These are phyloP conservation scores for Tagetes erecta DNA, from an alignment of 129 eudicot species.

Conservation along the genomic window DNA sequence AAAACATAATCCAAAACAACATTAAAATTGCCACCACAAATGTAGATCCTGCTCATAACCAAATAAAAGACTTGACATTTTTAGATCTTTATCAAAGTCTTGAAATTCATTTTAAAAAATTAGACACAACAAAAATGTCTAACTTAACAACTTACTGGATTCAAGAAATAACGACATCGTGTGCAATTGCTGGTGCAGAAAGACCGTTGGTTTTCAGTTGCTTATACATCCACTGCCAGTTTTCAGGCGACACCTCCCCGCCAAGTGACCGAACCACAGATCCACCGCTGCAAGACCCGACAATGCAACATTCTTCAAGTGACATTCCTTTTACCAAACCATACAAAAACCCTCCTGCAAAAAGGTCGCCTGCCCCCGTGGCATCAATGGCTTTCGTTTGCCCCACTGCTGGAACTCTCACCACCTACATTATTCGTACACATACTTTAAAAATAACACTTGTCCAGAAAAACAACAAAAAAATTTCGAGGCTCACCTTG, in stretches of 20 bases:
- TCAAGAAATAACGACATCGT: constrained; percentile 19
- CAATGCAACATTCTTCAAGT: constrained; percentile 82
- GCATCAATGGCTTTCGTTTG: constrained; percentile 74
- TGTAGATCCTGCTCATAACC: not conserved
- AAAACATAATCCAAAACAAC: not conserved
- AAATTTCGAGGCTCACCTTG: constrained; percentile 49
- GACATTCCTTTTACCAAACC: constrained; percentile 81
- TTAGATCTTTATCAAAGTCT: constrained; percentile 17
- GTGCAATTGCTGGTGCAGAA: constrained; percentile 42
- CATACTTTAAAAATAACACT: not conserved
- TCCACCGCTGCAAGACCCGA: constrained; percentile 94
- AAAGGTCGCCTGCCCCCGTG: constrained; percentile 99
- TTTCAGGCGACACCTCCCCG: constrained; percentile 85
- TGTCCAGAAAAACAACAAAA: not conserved
- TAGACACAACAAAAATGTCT: constrained; percentile 20
- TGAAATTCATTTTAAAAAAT: constrained; percentile 22
- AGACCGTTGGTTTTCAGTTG: constrained; percentile 73
- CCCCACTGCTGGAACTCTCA: constrained; percentile 73
- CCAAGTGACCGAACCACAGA: constrained; percentile 91
- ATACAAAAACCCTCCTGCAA: constrained; percentile 93
- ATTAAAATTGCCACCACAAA: not conserved
- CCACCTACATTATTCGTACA: constrained; percentile 45
- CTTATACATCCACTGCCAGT: constrained; percentile 97
- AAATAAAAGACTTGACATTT: constrained; percentile 7
- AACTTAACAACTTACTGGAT: constrained; percentile 25